Base-by-base conservation (phyloP, 108 stramenopile genomes). In the Discostella stelligeroides region DNA sequence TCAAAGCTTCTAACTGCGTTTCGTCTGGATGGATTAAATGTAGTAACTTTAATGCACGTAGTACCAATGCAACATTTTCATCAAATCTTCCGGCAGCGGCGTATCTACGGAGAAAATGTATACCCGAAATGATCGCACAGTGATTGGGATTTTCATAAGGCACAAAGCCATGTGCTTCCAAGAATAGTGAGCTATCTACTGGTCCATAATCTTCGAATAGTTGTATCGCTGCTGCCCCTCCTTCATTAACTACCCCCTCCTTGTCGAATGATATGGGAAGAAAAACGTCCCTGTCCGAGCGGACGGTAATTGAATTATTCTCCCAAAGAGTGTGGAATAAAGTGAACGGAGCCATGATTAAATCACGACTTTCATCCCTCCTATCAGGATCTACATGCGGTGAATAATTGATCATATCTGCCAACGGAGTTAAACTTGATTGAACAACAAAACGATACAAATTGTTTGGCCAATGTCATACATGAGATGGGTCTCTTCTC, bases 151-250 rank as follows among this genome's bases (percentile, higher is more conserved):
- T 96, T 39, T 86, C 81, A 5, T 66, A n/a, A 7, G 92, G 86
- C 1, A 94, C 88, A 75, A 97, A 95, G 2, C 92, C 96, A 63
- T 91, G 90, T 28, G 88, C 82, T 49, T 82, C 62, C 18, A 97
- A 24, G 69, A 93, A 95, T 11, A 95, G 66, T 41, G 79, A 80
- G 47, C 84, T 86, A 63, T 83, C 83, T 34, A 88, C 87, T 64
- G 90, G 87, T 23, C 93, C 93, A 61, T 97, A 97, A 61, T 94
- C 96, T 84, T 95, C 93, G 34, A 86, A 83, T 13, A 92, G 64
- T 51, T 89, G 87, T 18, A 61, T 73, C 21, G 46, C 41, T 18
- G 49, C 77, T 24, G 56, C 80, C 81, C 23, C 82, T 62, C 34
- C 60, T 2, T 28, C 84, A n/a, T n/a, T n/a, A n/a, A n/a, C n/a